Conservation (phyloP, 306 rosid species). For the Psophocarpus tetragonolobus region DNA sequence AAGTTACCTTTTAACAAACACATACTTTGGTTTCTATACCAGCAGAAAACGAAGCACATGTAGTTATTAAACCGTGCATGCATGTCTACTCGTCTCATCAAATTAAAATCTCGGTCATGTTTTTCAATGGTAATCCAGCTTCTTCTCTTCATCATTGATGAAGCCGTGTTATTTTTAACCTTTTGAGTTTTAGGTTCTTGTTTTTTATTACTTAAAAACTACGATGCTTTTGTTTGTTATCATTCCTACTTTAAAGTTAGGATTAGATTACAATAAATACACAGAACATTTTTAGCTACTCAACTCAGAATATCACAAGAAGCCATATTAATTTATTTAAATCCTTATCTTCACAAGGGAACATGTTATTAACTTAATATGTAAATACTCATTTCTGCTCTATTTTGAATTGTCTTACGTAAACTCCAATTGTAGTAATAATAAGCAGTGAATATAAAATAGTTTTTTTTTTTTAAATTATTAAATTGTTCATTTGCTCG, state of each 20-base stretch:
- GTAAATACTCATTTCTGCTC: not conserved
- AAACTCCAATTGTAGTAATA: not conserved
- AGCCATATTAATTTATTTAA: not conserved
- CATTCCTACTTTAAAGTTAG: not conserved
- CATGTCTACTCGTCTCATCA: not conserved
- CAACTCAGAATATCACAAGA: not conserved
- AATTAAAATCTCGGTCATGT: not conserved
- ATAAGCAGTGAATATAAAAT: not conserved
- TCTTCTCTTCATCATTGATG: not conserved
- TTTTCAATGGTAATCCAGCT: not conserved
- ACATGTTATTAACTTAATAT: not conserved
- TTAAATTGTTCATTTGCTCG: not conserved
- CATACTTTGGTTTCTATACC: not conserved
- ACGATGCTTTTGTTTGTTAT: not conserved
- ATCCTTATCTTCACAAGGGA: not conserved
- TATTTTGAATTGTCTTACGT: not conserved
- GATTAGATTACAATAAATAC: not conserved
- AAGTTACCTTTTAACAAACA: no score
- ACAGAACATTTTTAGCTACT: not conserved
- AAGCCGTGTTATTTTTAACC: not conserved
- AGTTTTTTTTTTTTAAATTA: not conserved
- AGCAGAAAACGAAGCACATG: not conserved
- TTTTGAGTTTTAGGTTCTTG: not conserved
- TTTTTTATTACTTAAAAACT: not conserved
- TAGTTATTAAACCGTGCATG: not conserved